phyloP scores from a whole-genome alignment of 1,284 basidiomycete species.

The Coniferiporia weirii region DNA sequence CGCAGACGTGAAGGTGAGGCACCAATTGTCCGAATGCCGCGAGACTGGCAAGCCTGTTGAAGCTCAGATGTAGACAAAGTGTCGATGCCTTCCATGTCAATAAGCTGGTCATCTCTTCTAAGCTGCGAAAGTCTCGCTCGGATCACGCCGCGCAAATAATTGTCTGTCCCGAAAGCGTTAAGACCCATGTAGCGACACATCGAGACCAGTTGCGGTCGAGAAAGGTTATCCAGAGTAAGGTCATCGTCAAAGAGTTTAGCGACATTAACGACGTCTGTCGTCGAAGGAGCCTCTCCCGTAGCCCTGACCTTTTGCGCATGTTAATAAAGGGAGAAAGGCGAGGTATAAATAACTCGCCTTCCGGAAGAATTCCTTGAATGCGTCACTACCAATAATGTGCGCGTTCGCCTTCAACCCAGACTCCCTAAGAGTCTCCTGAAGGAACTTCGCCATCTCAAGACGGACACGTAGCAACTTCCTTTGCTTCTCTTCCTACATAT shows the following conservation, averaged over 20 bases:
- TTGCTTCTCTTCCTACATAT: conserved; percentile 88
- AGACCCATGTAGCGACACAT: conserved; percentile 98
- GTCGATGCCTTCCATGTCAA: conserved; percentile 86
- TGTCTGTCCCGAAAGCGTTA: conserved; percentile 98
- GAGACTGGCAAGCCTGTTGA: conserved; percentile 88
- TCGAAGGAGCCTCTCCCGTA: conserved; percentile 90
- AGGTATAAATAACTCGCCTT: conserved; percentile 49
- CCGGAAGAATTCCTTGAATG: conserved; percentile 99
- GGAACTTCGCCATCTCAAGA: conserved; percentile 98
- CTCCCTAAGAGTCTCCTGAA: conserved; percentile 95
- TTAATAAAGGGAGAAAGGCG: not conserved
- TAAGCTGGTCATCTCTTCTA: conserved; percentile 90
- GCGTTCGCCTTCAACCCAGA: conserved; percentile 89
- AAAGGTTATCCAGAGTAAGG: conserved; percentile 95
- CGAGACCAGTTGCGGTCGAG: conserved; percentile 93
- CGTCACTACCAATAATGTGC: conserved; percentile 88
- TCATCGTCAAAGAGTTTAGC: conserved; percentile 98
- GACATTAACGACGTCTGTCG: conserved; percentile 87
- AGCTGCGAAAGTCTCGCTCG: conserved; percentile 81
- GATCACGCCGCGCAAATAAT: conserved; percentile 94
- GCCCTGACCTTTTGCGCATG: conserved; percentile 64
- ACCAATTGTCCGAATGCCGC: conserved; percentile 87
- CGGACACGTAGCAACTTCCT: conserved; percentile 92
- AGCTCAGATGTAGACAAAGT: conserved; percentile 88
- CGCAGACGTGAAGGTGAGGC: conserved; percentile 80